These are phyloP conservation scores for Jamesozyma rosinii DNA, from an alignment of 805 yeast species.

Conservation along the genomic window DNA sequence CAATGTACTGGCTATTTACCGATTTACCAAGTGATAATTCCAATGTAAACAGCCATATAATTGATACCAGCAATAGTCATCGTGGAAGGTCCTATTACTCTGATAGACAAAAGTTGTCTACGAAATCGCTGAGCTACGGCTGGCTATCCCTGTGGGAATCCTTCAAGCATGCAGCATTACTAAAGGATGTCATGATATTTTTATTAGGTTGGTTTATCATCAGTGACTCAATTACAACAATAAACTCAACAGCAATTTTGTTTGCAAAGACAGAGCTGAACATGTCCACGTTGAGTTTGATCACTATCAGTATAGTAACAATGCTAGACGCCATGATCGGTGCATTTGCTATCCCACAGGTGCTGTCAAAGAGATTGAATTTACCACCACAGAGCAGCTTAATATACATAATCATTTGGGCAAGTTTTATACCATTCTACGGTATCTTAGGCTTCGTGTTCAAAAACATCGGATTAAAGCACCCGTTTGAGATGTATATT, in stretches of 20 bases:
- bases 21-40: conserved; percentile 10
- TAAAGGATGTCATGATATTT: conserved; percentile 59
- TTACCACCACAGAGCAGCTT: conserved; percentile 42
- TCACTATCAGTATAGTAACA: conserved; percentile 54
- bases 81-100: not conserved
- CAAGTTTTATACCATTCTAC: conserved; percentile 59
- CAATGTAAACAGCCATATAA: not conserved
- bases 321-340: conserved; percentile 63
- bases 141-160: conserved; percentile 52
- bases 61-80: not conserved
- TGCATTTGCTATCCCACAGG: conserved; percentile 47
- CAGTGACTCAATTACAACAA: conserved; percentile 68
- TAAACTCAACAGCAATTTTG: conserved; percentile 67
- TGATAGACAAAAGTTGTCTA: not conserved
- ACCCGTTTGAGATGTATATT: conserved; percentile 57
- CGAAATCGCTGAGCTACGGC: conserved; percentile 38
- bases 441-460: conserved; percentile 60
- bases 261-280: conserved; percentile 63
- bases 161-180: conserved; percentile 46
- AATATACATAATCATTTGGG: conserved; percentile 47
- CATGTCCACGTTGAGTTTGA: conserved; percentile 60
- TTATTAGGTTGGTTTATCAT: conserved; percentile 68
- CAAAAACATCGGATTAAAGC: conserved; percentile 46
- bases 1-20: conserved; percentile 40
- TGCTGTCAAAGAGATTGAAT: conserved; percentile 30